phyloP scores from a whole-genome alignment of 2,329 filamentous ascomycete species.

The Neobulgaria alba region DNA sequence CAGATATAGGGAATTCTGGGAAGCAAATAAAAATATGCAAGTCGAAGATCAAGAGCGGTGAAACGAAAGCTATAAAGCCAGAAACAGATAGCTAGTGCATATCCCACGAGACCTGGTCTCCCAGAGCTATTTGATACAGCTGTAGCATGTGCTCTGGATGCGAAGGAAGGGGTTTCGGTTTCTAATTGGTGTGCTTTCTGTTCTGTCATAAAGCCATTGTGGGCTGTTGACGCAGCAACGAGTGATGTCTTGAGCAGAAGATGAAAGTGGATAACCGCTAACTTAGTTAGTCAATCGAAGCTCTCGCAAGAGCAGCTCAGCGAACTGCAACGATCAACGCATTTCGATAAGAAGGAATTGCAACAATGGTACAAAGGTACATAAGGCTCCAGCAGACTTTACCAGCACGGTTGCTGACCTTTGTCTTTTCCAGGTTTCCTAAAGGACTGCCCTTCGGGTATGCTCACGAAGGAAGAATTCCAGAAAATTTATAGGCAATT shows the following conservation, averaged over 20 bases:
- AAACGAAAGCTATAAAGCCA: background rate
- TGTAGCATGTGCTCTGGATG: background rate
- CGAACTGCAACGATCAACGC: conserved; percentile 92
- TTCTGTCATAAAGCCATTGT: background rate
- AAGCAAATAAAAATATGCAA: background rate
- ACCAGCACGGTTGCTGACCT: conserved; percentile 2
- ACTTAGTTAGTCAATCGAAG: conserved; percentile 75
- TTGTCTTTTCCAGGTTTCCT: conserved; percentile 66
- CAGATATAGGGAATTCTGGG: background rate
- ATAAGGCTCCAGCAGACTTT: conserved; percentile 22
- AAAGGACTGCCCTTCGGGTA: conserved; percentile 95
- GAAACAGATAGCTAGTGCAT: background rate
- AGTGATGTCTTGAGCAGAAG: background rate
- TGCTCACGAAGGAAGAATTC: conserved; percentile 96
- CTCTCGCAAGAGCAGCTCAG: conserved; percentile 91
- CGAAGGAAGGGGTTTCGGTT: too few species aligned
- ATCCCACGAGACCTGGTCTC: background rate
- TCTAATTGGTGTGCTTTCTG: background rate
- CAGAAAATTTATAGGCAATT: conserved; percentile 99
- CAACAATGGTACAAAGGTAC: conserved; percentile 99
- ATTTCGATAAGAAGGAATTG: conserved; percentile 99
- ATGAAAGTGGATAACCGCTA: background rate
- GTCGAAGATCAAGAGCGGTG: background rate
- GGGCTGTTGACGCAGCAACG: background rate
- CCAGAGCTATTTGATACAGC: background rate